Conservation (phyloP, 1,284 basidiomycete species). For the Cutaneotrichosporon sp. region DNA sequence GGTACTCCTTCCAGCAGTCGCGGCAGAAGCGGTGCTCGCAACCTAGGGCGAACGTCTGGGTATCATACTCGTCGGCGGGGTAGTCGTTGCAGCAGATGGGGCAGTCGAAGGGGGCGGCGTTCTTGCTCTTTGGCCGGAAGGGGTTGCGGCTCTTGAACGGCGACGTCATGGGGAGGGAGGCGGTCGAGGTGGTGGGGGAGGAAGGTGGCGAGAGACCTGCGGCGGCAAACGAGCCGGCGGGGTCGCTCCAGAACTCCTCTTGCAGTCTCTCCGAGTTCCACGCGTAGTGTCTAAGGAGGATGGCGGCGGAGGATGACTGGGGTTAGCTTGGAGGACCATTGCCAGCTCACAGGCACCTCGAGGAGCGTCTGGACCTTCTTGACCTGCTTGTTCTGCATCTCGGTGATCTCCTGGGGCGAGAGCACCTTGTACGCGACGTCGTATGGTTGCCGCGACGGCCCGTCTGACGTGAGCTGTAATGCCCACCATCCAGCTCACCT, state of each 20-base stretch:
- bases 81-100: constrained; percentile 86
- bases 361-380: constrained; percentile 83
- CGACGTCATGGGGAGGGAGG: constrained; percentile 29
- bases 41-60: constrained; percentile 62
- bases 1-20: constrained; percentile 84
- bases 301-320: constrained; percentile 63
- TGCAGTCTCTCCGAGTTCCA: constrained; percentile 99
- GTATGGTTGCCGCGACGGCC: constrained; percentile 50
- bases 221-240: constrained; percentile 66
- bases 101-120: constrained; percentile 69
- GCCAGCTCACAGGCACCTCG: constrained; percentile 72
- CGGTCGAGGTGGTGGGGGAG: constrained; percentile 44
- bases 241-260: constrained; percentile 91
- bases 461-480: constrained; percentile 27
- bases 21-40: constrained; percentile 84
- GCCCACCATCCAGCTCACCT: constrained; percentile 31
- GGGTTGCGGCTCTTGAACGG: constrained; percentile 37
- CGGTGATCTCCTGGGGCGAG: constrained; percentile 74
- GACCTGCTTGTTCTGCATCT: constrained; percentile 72
- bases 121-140: constrained; percentile 10
- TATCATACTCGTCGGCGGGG: constrained; percentile 59
- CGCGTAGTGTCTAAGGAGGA: constrained; percentile 78
- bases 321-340: constrained; percentile 19
- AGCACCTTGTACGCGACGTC: constrained; percentile 60
- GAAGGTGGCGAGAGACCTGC: constrained; percentile 63